Evolutionary conservation across 2,329 filamentous ascomycete species (phyloP), one percentile per base, ranked within the genome.

Genomic region (Fusarium penzigii): DNA sequence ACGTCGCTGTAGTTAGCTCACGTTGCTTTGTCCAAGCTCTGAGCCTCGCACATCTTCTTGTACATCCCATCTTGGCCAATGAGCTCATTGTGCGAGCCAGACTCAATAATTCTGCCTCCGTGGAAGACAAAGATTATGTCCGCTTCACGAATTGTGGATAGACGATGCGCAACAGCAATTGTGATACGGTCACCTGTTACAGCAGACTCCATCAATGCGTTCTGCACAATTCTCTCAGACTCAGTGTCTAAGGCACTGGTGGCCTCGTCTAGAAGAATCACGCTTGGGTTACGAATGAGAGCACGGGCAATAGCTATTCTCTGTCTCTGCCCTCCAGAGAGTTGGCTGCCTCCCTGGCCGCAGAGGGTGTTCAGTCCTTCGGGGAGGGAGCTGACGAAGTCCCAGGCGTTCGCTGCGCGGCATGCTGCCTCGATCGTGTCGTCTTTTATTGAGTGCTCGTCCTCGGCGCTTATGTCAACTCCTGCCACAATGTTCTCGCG

Each of bases 261-360:
- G 1, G 88, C 88, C 70, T 92, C 88, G 61, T 92, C 88, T 0
- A 92, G 74, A 6, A 92, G 80, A 3, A 92, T 71, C 2, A 92
- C 82, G 0, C 76, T 73, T 0, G 88, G 88, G 45, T 84, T 75
- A 42, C 86, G 83, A 48, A 91, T 78, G 29, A 91, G 84, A 11
- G 85, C 85, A 8, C 88, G 78, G 0, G 88, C 88, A 55, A 92
- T 91, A 9, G 87, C 86, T 34, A 90, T 80, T 17, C 86, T 82
- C 67, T 91, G 88, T 7, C 87, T 76, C 66, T 92, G 87, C 1
- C 88, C 88, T 17, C 88, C 88, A 1, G 85, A 89, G 2, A 92
- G 73, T 52, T 87, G 85, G 16, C 86, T 81, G 0, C 87, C 87
- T 44, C 82, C 80, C 58, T 86, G 81, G 2, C 88, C 87, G 17